These are phyloP conservation scores for Fallopia convolvulus DNA, from an alignment of 148 eudicot genomes.

Conservation along the genomic window DNA sequence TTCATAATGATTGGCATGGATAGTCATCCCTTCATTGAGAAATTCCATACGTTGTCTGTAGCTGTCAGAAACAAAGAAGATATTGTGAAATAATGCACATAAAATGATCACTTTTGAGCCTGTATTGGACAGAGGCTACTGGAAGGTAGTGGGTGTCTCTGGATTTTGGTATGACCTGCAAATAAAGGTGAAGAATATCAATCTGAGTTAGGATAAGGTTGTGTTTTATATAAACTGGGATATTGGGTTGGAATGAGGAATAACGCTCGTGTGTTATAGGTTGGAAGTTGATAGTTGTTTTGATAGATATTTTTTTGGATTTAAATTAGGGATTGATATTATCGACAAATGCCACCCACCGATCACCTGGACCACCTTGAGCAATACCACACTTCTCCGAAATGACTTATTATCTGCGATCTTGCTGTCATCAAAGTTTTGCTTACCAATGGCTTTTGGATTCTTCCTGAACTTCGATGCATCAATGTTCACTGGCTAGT, in stretches of 20 bases:
- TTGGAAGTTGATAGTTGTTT: too few species aligned
- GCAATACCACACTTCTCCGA: background rate
- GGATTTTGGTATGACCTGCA: background rate
- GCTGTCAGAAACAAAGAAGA: background rate
- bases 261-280: too few species aligned
- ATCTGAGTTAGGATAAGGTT: background rate
- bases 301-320: background rate
- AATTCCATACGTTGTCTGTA: background rate
- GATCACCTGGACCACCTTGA: background rate
- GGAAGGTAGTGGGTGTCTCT: background rate
- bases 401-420: background rate
- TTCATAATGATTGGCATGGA: background rate
- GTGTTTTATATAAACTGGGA: background rate
- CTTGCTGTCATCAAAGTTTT: background rate
- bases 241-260: background rate
- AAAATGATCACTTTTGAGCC: background rate
- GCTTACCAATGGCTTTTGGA: slow-evolving; percentile 7
- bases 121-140: background rate
- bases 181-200: background rate
- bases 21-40: background rate
- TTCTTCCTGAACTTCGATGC: background rate
- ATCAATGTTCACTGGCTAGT: background rate
- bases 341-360: background rate
- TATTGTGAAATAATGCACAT: background rate
- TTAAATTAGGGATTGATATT: background rate